Conservation (phyloP, 1,284 basidiomycete genomes). For the Ceratobasidium sp. region DNA sequence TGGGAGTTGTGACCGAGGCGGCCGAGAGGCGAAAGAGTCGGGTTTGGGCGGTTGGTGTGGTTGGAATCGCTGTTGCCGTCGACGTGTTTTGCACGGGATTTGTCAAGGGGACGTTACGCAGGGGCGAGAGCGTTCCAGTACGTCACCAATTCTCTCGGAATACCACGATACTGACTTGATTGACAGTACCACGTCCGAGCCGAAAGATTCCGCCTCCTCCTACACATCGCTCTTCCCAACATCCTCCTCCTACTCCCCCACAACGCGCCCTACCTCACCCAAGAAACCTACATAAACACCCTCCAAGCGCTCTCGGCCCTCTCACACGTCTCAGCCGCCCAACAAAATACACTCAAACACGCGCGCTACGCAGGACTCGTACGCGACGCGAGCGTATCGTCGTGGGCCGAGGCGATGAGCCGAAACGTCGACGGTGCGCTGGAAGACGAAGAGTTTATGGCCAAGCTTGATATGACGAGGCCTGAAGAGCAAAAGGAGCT, state of each 20-base stretch:
- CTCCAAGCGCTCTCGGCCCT: slow-evolving; percentile 34
- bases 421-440: slow-evolving; percentile 30
- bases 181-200: slow-evolving; percentile 33
- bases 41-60: slow-evolving; percentile 2
- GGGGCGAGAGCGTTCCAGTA: slow-evolving; percentile 21
- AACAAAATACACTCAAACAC: slow-evolving; percentile 39
- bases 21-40: slow-evolving; percentile 38
- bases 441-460: slow-evolving; percentile 32
- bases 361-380: slow-evolving; percentile 37
- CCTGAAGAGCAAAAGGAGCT: slow-evolving; percentile 4
- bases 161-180: background rate
- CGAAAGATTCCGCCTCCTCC: slow-evolving; percentile 19
- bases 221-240: slow-evolving; percentile 17
- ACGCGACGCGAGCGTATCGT: slow-evolving; percentile 26
- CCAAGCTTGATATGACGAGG: slow-evolving; percentile 6
- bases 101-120: slow-evolving; percentile 12
- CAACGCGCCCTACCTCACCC: slow-evolving; percentile 32
- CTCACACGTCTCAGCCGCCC: slow-evolving; percentile 7
- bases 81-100: slow-evolving; percentile 34
- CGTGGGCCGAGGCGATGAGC: slow-evolving; percentile 19
- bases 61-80: slow-evolving; percentile 8
- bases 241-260: slow-evolving; percentile 25
- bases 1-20: slow-evolving; percentile 37
- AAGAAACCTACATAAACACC: slow-evolving; percentile 39
- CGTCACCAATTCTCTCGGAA: background rate